Base-by-base conservation (phyloP, 2,329 filamentous ascomycete genomes). In the Pseudopithomyces chartarum region DNA sequence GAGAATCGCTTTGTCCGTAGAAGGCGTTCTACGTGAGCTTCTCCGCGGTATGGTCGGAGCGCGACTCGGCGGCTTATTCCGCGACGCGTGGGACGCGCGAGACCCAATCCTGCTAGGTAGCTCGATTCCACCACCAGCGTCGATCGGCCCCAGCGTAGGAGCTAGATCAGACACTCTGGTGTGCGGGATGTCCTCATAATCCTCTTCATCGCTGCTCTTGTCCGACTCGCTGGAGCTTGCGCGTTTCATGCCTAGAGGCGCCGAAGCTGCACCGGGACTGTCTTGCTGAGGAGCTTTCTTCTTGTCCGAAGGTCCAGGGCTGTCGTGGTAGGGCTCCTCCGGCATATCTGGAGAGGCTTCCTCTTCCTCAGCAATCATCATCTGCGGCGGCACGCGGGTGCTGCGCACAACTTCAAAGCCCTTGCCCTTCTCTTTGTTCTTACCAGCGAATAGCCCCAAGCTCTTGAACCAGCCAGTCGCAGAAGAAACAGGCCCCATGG, bases 321-420 rank as follows among this genome's bases (percentile, higher is more conserved):
- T 80, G 59, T 86, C 84, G n/a, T 74, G 75, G 61, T 85, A 91
- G 0, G 87, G 74, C 50, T 76, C 74, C 23, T 73, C 68, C 12
- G 57, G 54, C 12, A 66, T 58, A 15, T 61, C 61, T 13, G 69
- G 68, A 12, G 70, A 65, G 29, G 73, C 84, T 50, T 90, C 90
- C 56, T 89, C 86, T 56, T 86, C 83, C 29, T 85, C 82, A 10
- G 82, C 78, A 26, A 83, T 84, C 81, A 92, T 90, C 56, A 88
- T 87, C 6, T 90, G 89, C 2, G 75, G 77, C 10, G 92, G 92
- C 80, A 95, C 92, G 54, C 93, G 86, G 7, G 92, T 86, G 72
- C 93, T 97, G 68, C 95, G 83, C 15, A 99, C 94, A 5, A 99
- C 95, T 74, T 98, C 95, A 65, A 99, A 99, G 0, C 95, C 95